phyloP scores from a whole-genome alignment of 768 basidiomycete genomes.

The Tricholoma saponaceum region DNA sequence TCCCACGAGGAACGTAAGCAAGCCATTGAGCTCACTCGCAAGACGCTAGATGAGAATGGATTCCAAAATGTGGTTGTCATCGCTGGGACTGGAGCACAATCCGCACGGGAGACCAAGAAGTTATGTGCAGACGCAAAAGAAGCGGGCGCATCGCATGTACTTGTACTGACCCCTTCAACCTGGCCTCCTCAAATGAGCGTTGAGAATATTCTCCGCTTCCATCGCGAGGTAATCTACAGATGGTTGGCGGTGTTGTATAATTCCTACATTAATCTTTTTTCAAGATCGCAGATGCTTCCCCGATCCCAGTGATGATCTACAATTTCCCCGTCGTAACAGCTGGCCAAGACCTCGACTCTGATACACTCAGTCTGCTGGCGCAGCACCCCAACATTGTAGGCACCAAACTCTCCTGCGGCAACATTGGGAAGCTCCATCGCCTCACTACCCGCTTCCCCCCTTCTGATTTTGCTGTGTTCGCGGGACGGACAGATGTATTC shows the following conservation, averaged over 20 bases:
- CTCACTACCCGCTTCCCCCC: constrained; percentile 55
- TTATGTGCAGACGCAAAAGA: constrained; percentile 71
- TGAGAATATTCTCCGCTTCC: constrained; percentile 62
- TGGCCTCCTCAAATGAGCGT: constrained; percentile 64
- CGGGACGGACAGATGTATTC: constrained; percentile 72
- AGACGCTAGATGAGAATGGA: constrained; percentile 70
- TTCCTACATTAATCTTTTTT: too few relatives aligned
- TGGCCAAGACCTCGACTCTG: constrained; percentile 82
- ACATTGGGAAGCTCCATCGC: constrained; percentile 79
- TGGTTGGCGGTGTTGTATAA: background rate
- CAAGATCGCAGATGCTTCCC: constrained; percentile 64
- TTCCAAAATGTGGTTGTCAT: constrained; percentile 66
- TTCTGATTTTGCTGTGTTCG: constrained; percentile 62
- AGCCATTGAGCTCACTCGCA: constrained; percentile 59
- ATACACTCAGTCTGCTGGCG: constrained; percentile 63
- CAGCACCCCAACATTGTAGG: constrained; percentile 84
- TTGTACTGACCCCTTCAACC: constrained; percentile 71
- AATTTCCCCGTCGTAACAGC: constrained; percentile 83
- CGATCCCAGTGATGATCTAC: constrained; percentile 76
- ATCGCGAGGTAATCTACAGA: constrained; percentile 45
- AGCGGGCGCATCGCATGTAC: constrained; percentile 77
- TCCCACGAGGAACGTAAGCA: constrained; percentile 67
- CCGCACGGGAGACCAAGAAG: constrained; percentile 67
- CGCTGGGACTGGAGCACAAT: constrained; percentile 82
- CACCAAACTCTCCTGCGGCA: constrained; percentile 80